Percentiles rank a stretch among this genome's conserved stretches.
Evolutionary conservation across 805 yeast species (phyloP).

Genomic region (Wickerhamiella nectarea): DNA sequence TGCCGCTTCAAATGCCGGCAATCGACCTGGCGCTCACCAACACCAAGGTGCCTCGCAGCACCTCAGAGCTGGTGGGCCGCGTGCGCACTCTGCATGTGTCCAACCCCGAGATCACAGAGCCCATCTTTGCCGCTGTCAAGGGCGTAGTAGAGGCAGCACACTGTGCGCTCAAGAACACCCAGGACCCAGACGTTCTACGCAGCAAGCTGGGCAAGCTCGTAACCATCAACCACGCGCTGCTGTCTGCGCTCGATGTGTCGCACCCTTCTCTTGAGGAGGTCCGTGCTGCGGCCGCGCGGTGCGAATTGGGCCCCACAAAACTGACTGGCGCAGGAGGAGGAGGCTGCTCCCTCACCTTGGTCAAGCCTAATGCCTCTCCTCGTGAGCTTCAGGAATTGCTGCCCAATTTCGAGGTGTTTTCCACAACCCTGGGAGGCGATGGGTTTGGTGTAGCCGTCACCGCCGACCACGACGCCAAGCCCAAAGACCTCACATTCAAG

Average conservation of each 20-base stretch:
- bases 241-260: slow-evolving; percentile 77
- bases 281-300: slow-evolving; percentile 47
- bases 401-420: slow-evolving; percentile 42
- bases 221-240: slow-evolving; percentile 73
- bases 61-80: slow-evolving; percentile 67
- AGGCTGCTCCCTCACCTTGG: slow-evolving; percentile 87
- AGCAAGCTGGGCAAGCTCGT: slow-evolving; percentile 35
- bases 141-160: slow-evolving; percentile 61
- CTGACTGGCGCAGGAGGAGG: slow-evolving; percentile 99
- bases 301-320: slow-evolving; percentile 71
- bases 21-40: slow-evolving; percentile 65
- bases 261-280: slow-evolving; percentile 82
- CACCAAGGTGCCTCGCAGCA: slow-evolving; percentile 75
- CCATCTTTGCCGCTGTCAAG: slow-evolving; percentile 66
- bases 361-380: slow-evolving; percentile 30
- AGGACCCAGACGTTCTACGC: slow-evolving; percentile 26
- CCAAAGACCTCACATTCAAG: background rate
- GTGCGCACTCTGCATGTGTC: slow-evolving; percentile 45
- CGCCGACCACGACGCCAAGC: background rate
- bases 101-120: slow-evolving; percentile 41
- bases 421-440: slow-evolving; percentile 74
- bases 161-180: slow-evolving; percentile 39
- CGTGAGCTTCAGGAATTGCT: slow-evolving; percentile 20
- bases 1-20: slow-evolving; percentile 57
- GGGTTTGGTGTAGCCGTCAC: slow-evolving; percentile 49